A percentile compares a stretch with the other conserved stretches of the same genome.
phyloP scores from a whole-genome alignment of 768 basidiomycete species.

The Mycena epipterygia region DNA sequence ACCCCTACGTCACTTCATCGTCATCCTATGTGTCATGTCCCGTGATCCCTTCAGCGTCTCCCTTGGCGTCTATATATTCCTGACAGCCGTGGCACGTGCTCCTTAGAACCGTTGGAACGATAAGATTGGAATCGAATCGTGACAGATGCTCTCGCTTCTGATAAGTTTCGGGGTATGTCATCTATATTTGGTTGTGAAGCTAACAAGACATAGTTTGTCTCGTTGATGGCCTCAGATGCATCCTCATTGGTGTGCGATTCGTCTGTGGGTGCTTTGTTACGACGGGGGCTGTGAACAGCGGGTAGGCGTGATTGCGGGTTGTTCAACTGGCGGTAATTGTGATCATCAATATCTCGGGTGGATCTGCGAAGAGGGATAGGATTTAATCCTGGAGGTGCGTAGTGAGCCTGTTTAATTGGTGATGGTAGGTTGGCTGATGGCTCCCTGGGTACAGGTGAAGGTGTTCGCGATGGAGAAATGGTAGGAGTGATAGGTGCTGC shows the following conservation, averaged over 20 bases:
- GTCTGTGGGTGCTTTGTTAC: not conserved
- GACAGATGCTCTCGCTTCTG: not conserved
- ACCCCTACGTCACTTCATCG: too few relatives aligned
- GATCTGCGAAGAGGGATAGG: constrained; percentile 7
- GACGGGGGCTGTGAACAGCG: not conserved
- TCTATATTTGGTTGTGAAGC: not conserved
- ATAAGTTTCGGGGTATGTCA: not conserved
- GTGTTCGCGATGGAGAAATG: not conserved
- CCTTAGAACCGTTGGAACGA: too few relatives aligned
- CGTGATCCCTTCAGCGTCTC: too few relatives aligned
- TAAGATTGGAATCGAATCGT: too few relatives aligned
- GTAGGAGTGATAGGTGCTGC: not conserved
- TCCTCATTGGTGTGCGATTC: not conserved
- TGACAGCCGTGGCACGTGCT: too few relatives aligned
- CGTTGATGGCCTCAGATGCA: not conserved
- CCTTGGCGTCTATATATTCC: too few relatives aligned
- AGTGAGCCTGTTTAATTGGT: not conserved
- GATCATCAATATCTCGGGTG: not conserved
- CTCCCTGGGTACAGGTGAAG: not conserved
- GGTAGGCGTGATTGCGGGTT: constrained; percentile 10
- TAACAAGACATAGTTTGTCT: constrained; percentile 2
- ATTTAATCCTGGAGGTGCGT: constrained; percentile 7
- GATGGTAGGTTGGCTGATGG: constrained; percentile 10
- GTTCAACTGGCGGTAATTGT: constrained; percentile 2
- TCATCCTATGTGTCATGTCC: too few relatives aligned